Percentiles rank a stretch among this genome's conserved stretches.
These are phyloP conservation scores for Blechomonas ayalai DNA, from an alignment of 208 protist species.

Conservation along the genomic window DNA sequence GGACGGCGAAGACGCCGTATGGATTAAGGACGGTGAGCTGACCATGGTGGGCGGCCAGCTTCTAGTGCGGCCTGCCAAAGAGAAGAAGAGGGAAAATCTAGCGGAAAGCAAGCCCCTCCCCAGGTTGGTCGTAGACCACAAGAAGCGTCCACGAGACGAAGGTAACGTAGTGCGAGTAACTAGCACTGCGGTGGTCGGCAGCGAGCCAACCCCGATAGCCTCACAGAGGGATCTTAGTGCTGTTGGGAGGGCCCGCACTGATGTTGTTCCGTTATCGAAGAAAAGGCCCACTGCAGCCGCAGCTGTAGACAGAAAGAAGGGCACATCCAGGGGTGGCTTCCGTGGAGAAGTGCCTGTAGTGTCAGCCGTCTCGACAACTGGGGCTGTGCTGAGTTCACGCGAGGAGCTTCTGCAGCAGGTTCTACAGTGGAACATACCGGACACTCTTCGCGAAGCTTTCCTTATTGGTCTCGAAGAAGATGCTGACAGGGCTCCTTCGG, in stretches of 20 bases:
- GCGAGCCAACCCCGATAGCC: not conserved
- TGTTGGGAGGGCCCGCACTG: not conserved
- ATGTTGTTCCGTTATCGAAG: too few species aligned
- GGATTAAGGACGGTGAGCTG: conserved; percentile 19
- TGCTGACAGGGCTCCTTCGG: too few species aligned
- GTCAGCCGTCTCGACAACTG: conserved; percentile 7
- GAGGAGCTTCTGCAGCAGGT: conserved; percentile 26
- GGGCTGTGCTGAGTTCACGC: conserved; percentile 15
- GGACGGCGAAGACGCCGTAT: not conserved
- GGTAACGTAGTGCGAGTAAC: too few species aligned
- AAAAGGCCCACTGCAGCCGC: not conserved
- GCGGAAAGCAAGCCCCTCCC: not conserved
- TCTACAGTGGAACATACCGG: conserved; percentile 16
- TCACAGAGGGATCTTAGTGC: conserved; percentile 1
- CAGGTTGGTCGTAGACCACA: not conserved
- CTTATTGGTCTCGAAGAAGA: conserved; percentile 26
- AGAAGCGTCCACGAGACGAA: not conserved
- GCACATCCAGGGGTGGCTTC: not conserved
- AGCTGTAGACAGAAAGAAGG: conserved; percentile 5
- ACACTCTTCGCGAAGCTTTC: conserved; percentile 21
- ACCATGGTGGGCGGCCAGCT: conserved; percentile 18
- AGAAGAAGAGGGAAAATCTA: conserved; percentile 3
- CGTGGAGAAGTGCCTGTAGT: conserved; percentile 3
- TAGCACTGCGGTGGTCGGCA: not conserved
- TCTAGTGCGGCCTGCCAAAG: conserved; percentile 6